phyloP scores from a whole-genome alignment of 1,139 yeast genomes.

The Diutina sp. region DNA sequence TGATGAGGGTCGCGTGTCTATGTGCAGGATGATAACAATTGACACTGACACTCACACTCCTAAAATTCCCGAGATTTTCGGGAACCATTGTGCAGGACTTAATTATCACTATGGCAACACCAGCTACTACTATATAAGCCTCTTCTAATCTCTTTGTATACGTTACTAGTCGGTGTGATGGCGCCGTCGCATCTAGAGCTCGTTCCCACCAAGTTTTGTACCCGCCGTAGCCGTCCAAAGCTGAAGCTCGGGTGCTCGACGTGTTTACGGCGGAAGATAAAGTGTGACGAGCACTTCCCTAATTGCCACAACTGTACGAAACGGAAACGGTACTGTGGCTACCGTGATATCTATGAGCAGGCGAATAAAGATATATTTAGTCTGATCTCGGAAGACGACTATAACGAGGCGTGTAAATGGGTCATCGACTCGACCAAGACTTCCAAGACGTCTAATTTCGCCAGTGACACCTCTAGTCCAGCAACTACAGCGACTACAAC shows the following conservation, averaged over 20 bases:
- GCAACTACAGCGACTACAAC: no score
- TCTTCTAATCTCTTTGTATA: background rate
- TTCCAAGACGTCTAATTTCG: no score
- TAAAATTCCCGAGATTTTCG: background rate
- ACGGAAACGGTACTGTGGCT: slow-evolving; percentile 29
- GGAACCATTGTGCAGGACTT: background rate
- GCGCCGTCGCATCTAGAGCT: no score
- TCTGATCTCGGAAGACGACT: background rate
- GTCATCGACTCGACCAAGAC: no score
- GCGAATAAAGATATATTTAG: background rate
- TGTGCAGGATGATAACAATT: no score
- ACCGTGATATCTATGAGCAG: slow-evolving; percentile 14
- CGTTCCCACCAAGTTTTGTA: background rate
- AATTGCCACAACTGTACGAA: slow-evolving; percentile 29
- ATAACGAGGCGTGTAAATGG: background rate
- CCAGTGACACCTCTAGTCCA: no score
- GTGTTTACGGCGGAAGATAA: slow-evolving; percentile 31
- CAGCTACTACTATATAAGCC: background rate
- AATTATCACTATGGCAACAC: no score
- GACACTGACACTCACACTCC: no score
- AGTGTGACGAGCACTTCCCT: slow-evolving; percentile 31
- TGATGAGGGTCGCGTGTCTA: no score
- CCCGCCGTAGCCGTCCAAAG: slow-evolving; percentile 5
- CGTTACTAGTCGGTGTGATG: no score
- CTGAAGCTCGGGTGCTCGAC: slow-evolving; percentile 29